Base-by-base conservation (phyloP, 306 rosid species). In the Acacia melanoxylon region DNA sequence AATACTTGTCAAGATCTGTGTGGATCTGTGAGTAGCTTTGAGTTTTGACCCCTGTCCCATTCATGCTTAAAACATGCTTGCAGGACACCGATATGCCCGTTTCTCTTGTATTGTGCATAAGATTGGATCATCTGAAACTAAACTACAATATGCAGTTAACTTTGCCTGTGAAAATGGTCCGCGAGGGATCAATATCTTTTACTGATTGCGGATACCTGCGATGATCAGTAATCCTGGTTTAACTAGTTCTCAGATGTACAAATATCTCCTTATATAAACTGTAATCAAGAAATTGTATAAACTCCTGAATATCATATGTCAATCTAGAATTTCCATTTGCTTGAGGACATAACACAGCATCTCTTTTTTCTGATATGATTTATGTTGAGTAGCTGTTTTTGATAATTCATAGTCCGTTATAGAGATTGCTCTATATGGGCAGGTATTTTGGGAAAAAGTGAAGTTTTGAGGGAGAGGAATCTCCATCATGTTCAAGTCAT, bases 401-500 rank as follows among this genome's bases (percentile, higher is more conserved):
- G 74, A 61, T 67, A 24, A 71, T 77, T 61, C 2, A 20, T 48
- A 68, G 67, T 44, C 16, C 44, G 52, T 79, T 33, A 83, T 67
- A 51, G 79, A 85, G 56, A 45, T 76, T 68, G 74, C 66, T 78
- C 22, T 52, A 80, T 75, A 76, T 78, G 81, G 40, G 71, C 88
- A 90, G 97, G 90, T 84, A 16, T 81, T 62, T 51, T 16, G 40
- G 59, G 33, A 46, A 79, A 76, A 75, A 81, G 79, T 58, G 49
- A 35, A 69, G 46, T 45, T 83, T 77, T 82, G 65, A 72, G 85
- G 35, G 69, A 67, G 77, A 81, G 63, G 85, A 83, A 82, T 74
- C 51, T 83, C 82, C 85, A 75, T 74, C 68, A 95, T 95, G 99
- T 88, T 93, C 83, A 92, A 46, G 88, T 83, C 80, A 72, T 91